Evolutionary conservation across 768 basidiomycete genomes (phyloP), one percentile per base, ranked within the genome.

Genomic region (Rhizopogon salebrosus): DNA sequence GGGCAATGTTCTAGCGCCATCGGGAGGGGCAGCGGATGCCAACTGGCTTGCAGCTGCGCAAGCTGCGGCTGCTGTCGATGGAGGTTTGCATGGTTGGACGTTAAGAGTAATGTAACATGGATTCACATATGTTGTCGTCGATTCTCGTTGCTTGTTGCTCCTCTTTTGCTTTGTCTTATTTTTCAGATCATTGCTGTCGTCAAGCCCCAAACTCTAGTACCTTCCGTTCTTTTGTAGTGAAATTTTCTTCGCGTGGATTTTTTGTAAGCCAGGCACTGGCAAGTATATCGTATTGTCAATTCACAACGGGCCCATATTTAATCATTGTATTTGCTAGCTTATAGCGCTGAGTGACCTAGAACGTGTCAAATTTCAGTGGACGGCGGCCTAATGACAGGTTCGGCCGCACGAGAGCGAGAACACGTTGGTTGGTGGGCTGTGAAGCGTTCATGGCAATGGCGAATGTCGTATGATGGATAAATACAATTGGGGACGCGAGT

Each of bases 1-100:
- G 4, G 76, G 72, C 1, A 75, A 73, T 59, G 72, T 77, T 41
- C 68, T 78, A 45, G 75, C 73, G 40, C 73, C 76, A 2, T 69
- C 71, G 27, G 72, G 72, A 45, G 75, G 71, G 52, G 73, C 72
- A 52, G 71, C 81, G 58, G 84, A 85, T 61, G 73, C 83, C 22
- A 76, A 76, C 48, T 89, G 89, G 89, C 70, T 92, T 41, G 84
- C 84, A 27, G 87, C 85, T 49, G 86, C 85, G 23, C 85, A 86
- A 60, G 83, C 79, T 24, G 85, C 84, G 10, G 84, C 82, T 22
- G 76, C 75, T 27, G 80, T 78, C 34, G 85, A 87, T 27, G 81
- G 82, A 39, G 80, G 80, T n/a, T 62, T 85, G 54, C 81, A 85
- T 59, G 85, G 84, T 46, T 92, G 89, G 89, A 86, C 86, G 64